Evolutionary conservation across 2,329 filamentous ascomycete species (phyloP).

Genomic region (Xylariales sp.): DNA sequence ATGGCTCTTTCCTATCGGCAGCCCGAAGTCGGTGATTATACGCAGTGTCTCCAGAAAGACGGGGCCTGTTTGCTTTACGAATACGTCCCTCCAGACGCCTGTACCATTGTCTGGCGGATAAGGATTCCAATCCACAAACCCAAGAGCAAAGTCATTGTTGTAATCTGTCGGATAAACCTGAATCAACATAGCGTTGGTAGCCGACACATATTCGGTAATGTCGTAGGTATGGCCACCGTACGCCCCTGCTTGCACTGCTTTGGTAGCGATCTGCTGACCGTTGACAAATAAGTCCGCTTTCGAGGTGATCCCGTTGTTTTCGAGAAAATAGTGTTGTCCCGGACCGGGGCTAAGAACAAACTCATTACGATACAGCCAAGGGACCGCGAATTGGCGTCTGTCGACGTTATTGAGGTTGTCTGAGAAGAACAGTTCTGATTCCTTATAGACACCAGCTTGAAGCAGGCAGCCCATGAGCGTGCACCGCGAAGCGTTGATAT

Average conservation of each 20-base stretch:
- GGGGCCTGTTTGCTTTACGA: conserved; percentile 49
- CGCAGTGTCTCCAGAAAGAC: conserved; percentile 41
- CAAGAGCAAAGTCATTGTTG: conserved; percentile 52
- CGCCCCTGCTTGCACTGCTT: conserved; percentile 46
- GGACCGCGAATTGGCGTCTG: conserved; percentile 41
- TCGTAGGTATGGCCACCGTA: conserved; percentile 54
- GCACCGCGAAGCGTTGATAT: conserved; percentile 38
- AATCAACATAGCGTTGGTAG: conserved; percentile 47
- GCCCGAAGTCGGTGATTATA: conserved; percentile 37
- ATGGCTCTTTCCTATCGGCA: conserved; percentile 21
- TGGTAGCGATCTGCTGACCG: conserved; percentile 45
- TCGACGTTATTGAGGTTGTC: conserved; percentile 40
- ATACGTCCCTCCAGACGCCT: conserved; percentile 57
- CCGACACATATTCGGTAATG: conserved; percentile 38
- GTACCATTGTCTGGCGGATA: conserved; percentile 59
- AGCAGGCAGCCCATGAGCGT: conserved; percentile 56
- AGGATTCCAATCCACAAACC: conserved; percentile 60
- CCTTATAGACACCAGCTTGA: conserved; percentile 46
- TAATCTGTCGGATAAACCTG: conserved; percentile 55
- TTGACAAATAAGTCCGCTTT: conserved; percentile 58
- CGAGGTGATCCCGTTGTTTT: conserved; percentile 56
- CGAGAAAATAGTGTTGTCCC: conserved; percentile 44
- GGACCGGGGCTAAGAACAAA: conserved; percentile 33
- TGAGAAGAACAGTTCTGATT: conserved; percentile 51
- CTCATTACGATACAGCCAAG: conserved; percentile 57